Percentiles rank a stretch among this genome's conserved stretches.
phyloP scores from a whole-genome alignment of 805 yeast species.

The Candida berthetii region DNA sequence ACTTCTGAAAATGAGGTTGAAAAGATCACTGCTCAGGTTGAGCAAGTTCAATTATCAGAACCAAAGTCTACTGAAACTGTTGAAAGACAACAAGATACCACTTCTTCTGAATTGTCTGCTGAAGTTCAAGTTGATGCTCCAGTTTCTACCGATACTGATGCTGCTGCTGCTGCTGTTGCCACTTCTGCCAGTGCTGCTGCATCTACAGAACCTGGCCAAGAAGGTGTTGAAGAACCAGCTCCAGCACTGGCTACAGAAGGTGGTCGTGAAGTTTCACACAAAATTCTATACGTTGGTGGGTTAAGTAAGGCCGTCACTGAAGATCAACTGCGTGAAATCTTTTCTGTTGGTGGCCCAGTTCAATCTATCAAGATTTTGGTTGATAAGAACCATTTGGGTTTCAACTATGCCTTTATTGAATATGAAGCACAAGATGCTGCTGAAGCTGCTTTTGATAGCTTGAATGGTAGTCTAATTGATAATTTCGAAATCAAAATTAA shows the following conservation, averaged over 20 bases:
- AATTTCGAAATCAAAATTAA: conserved; percentile 57
- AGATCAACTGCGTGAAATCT: conserved; percentile 52
- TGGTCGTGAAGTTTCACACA: conserved; percentile 73
- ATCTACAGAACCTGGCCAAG: conserved; percentile 3
- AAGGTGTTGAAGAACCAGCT: conserved; percentile 18
- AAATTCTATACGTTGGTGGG: conserved; percentile 73
- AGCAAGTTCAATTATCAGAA: no score
- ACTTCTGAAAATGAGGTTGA: no score
- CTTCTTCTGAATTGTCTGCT: neutral
- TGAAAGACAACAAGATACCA: neutral
- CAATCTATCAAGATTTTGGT: conserved; percentile 62
- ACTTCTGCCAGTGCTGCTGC: conserved; percentile 3
- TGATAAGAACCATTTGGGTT: conserved; percentile 70
- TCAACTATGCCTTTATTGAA: conserved; percentile 82
- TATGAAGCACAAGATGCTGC: conserved; percentile 56
- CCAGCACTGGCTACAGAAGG: conserved; percentile 76
- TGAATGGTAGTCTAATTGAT: conserved; percentile 54
- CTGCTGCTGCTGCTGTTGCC: neutral
- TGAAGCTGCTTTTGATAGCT: conserved; percentile 48
- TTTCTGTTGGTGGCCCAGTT: conserved; percentile 56
- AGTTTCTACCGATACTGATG: neutral
- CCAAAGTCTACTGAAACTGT: neutral
- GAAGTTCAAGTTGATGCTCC: neutral
- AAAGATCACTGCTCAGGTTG: no score
- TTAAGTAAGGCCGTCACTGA: conserved; percentile 62